phyloP scores from a whole-genome alignment of 352 stramenopile species.

The Pythium graminicola region DNA sequence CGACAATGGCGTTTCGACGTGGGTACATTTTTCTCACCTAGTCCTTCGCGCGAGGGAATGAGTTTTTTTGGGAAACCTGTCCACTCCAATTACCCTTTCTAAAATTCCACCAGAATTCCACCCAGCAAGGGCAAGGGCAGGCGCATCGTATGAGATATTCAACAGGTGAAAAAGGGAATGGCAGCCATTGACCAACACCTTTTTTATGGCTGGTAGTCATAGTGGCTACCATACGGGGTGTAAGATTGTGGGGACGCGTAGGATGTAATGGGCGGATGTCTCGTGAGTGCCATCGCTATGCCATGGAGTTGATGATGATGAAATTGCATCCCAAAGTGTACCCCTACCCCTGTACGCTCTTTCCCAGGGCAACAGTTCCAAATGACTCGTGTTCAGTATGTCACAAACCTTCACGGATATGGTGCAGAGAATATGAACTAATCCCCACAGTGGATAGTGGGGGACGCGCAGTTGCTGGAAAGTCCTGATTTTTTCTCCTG shows the following conservation, averaged over 20 bases:
- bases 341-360: constrained; percentile 14
- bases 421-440: too few species aligned
- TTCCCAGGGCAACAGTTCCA: background rate
- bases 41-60: constrained; percentile 4
- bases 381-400: constrained; percentile 12
- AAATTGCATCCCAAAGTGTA: constrained; percentile 21
- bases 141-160: too few species aligned
- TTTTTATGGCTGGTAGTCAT: too few species aligned
- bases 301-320: constrained; percentile 9
- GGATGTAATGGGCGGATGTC: background rate
- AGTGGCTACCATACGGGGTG: too few species aligned
- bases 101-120: too few species aligned
- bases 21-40: constrained; percentile 13
- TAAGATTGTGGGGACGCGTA: background rate
- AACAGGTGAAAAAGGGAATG: too few species aligned
- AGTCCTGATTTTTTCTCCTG: constrained; percentile 18
- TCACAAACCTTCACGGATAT: background rate
- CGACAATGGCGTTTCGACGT: constrained; percentile 10
- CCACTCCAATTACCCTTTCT: too few species aligned
- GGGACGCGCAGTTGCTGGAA: too few species aligned
- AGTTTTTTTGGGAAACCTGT: too few species aligned
- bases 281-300: background rate
- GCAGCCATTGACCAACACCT: too few species aligned
- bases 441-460: constrained; percentile 18
- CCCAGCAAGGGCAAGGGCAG: too few species aligned